Conservation (phyloP, 192 early-diverging fungal genomes). For the Ambispora gerdemannii region DNA sequence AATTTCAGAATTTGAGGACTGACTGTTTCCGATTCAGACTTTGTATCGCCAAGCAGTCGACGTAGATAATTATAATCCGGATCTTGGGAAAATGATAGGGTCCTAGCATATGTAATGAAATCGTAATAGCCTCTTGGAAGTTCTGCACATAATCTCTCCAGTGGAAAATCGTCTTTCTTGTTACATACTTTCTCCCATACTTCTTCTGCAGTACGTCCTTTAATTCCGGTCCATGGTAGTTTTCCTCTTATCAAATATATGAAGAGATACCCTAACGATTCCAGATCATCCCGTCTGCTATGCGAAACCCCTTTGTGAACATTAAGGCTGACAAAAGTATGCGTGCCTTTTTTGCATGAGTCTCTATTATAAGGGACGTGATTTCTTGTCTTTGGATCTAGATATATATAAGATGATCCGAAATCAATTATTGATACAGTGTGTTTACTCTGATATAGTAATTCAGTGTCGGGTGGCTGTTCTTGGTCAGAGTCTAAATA, state of each 20-base stretch:
- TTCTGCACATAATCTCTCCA: conserved; percentile 73
- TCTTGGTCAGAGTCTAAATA: conserved; percentile 31
- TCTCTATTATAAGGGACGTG: conserved; percentile 41
- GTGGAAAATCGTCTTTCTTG: conserved; percentile 65
- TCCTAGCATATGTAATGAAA: conserved; percentile 67
- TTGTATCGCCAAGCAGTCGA: too few relatives aligned
- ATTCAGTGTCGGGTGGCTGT: conserved; percentile 28
- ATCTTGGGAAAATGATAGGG: conserved; percentile 69
- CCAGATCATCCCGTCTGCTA: conserved; percentile 83
- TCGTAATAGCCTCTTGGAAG: conserved; percentile 68
- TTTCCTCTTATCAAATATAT: conserved; percentile 71
- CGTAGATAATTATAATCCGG: conserved; percentile 77
- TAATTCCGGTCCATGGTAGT: conserved; percentile 84
- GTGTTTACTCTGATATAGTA: conserved; percentile 44
- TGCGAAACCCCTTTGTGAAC: conserved; percentile 66
- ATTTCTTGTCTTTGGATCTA: conserved; percentile 40
- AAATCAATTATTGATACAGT: conserved; percentile 59
- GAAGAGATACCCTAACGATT: conserved; percentile 79
- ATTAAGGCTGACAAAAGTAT: conserved; percentile 79
- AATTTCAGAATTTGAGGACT: too few relatives aligned
- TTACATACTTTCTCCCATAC: conserved; percentile 87
- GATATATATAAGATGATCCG: conserved; percentile 48
- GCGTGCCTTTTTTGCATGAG: conserved; percentile 65
- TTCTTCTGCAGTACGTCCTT: conserved; percentile 73
- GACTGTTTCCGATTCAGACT: too few relatives aligned